Evolutionary conservation across 192 early-diverging fungal genomes (phyloP), one percentile per base, ranked within the genome.

Genomic region (Spinellus fusiger): DNA sequence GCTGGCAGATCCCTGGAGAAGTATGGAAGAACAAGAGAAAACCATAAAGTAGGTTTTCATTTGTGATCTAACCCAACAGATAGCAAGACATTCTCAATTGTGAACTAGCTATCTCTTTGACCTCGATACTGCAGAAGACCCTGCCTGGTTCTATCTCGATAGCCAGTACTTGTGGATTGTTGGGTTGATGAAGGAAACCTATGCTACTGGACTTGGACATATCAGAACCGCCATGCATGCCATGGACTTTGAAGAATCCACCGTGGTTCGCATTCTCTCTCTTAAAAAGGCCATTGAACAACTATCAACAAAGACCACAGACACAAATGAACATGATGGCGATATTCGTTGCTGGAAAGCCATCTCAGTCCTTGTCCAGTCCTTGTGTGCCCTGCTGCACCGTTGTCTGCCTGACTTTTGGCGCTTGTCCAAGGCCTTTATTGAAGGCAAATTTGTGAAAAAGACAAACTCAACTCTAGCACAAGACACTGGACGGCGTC

Each of bases 351-450:
- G 77, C 26, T 94, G 93, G 89, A 80, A 84, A 50, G 81, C 87
- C 1, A 87, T 80, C 9, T 63, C 82, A 9, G 75, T 77, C 0
- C 69, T 90, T 22, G 85, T 94, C 31, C 86, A 90, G 66, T 76
- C 78, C 9, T 73, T 93, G 5, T 94, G 92, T n/a, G 80, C 87
- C 47, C 73, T 89, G 9, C 69, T 98, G 15, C 60, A 81, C 22
- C 79, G 84, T 33, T 80, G 81, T 31, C 60, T 98, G 52, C 93
- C 93, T 4, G 91, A 93, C 59, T 98, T 98, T 77, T 96, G 95
- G 92, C 86, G 90, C 70, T 70, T 96, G 2, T 89, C 91, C 50
- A 84, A 85, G 54, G 82, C 91, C 4, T 98, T 83, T 64, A 89
- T 90, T 66, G 95, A 96, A 55, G 89, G 93, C 32, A 85, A 88